Evolutionary conservation across 768 basidiomycete species (phyloP).

Genomic region (Strobilomyces confusus): DNA sequence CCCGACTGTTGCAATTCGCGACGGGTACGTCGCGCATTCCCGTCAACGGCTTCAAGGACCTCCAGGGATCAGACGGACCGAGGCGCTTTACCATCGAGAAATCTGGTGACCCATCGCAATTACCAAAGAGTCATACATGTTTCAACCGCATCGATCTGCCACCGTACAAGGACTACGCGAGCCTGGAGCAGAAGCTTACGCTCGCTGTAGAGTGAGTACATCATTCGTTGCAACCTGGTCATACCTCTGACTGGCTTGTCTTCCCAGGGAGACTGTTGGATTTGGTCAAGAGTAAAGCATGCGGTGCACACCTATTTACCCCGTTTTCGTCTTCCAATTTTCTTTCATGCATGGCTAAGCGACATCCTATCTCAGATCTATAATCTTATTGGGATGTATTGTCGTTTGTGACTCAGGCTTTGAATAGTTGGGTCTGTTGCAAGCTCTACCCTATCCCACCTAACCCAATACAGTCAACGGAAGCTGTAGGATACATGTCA

Average conservation of each 20-base stretch:
- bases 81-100: constrained; percentile 98
- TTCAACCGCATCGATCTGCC: constrained; percentile 97
- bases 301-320: constrained; percentile 15
- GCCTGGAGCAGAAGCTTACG: constrained; percentile 91
- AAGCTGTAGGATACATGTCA: neutral
- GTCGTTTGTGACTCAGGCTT: constrained; percentile 7
- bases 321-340: neutral
- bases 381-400: constrained; percentile 27
- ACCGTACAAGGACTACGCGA: constrained; percentile 95
- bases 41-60: constrained; percentile 97
- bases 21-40: constrained; percentile 97
- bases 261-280: constrained; percentile 79
- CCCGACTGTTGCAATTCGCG: constrained; percentile 91
- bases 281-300: constrained; percentile 83
- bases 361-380: constrained; percentile 27
- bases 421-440: neutral
- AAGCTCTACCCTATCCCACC: constrained; percentile 1
- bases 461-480: constrained; percentile 5
- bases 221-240: constrained; percentile 1
- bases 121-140: constrained; percentile 96
- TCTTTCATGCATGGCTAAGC: constrained; percentile 5
- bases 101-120: constrained; percentile 91
- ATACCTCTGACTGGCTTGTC: constrained; percentile 12
- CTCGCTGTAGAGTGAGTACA: constrained; percentile 84
- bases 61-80: constrained; percentile 97